Conservation (phyloP, 768 basidiomycete genomes). For the Termitomyces sp. region DNA sequence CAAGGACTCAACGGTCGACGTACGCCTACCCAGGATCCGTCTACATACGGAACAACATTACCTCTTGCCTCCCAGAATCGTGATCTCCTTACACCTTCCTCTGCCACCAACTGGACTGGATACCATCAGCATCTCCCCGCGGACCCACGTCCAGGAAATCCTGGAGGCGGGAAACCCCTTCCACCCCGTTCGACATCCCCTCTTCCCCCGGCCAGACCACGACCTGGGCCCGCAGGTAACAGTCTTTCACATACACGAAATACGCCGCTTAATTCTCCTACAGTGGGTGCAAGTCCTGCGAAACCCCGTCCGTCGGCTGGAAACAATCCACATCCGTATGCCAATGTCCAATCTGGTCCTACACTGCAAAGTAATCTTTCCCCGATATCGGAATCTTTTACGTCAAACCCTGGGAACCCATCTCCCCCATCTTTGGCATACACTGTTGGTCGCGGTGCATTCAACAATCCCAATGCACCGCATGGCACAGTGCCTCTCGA, state of each 20-base stretch:
- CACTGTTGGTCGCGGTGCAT: constrained; percentile 59
- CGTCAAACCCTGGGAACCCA: constrained; percentile 34
- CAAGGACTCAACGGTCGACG: constrained; percentile 34
- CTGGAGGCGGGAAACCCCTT: constrained; percentile 36
- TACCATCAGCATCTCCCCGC: constrained; percentile 59
- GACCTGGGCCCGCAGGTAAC: constrained; percentile 18
- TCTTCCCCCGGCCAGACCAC: constrained; percentile 32
- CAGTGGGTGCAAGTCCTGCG: constrained; percentile 28
- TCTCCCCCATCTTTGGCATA: constrained; percentile 50
- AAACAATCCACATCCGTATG: constrained; percentile 53
- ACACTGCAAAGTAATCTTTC: constrained; percentile 51
- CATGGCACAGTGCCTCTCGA: constrained; percentile 56
- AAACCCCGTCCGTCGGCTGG: constrained; percentile 39
- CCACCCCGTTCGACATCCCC: constrained; percentile 41
- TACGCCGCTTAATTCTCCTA: constrained; percentile 43
- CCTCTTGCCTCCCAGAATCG: constrained; percentile 37
- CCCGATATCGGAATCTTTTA: constrained; percentile 69
- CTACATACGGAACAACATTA: constrained; percentile 40
- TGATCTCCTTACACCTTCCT: constrained; percentile 40
- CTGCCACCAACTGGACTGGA: constrained; percentile 37
- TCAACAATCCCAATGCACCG: constrained; percentile 39
- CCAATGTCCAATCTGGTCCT: constrained; percentile 45
- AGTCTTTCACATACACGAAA: constrained; percentile 44
- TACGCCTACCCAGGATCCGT: constrained; percentile 58
- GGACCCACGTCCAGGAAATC: constrained; percentile 56